These are phyloP conservation scores for Candida glaebosa DNA, from an alignment of 805 yeast genomes.

Conservation along the genomic window DNA sequence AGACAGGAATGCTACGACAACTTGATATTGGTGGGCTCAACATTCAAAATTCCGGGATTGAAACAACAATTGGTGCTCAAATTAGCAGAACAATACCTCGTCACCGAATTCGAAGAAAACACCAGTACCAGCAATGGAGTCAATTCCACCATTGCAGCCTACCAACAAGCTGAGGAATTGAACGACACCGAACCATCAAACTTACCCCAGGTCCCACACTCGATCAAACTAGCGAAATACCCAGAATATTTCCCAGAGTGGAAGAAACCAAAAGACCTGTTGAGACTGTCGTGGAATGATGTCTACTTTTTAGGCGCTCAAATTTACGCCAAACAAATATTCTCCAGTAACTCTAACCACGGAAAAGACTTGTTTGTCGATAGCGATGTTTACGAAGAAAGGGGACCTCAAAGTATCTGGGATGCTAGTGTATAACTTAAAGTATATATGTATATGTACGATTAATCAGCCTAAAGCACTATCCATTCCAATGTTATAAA, in stretches of 20 bases:
- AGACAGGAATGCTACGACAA: constrained; percentile 86
- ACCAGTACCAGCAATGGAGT: constrained; percentile 25
- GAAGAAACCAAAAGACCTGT: constrained; percentile 53
- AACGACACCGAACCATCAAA: constrained; percentile 23
- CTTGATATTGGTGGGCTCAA: constrained; percentile 74
- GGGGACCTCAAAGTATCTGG: constrained; percentile 85
- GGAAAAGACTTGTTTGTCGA: constrained; percentile 62
- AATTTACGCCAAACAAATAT: constrained; percentile 82
- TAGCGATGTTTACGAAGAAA: constrained; percentile 66
- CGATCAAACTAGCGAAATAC: constrained; percentile 61
- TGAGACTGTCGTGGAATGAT: constrained; percentile 64
- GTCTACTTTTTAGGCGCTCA: constrained; percentile 82
- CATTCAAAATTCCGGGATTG: constrained; percentile 72
- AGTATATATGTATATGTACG: too few species aligned
- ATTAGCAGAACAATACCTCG: constrained; percentile 53
- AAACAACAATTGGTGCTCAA: constrained; percentile 62
- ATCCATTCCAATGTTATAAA: too few species aligned
- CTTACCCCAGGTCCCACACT: constrained; percentile 72
- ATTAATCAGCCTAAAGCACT: too few species aligned
- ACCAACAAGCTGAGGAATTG: constrained; percentile 40
- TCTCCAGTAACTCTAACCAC: constrained; percentile 54
- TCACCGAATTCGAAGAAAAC: constrained; percentile 29
- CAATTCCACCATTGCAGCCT: constrained; percentile 38
- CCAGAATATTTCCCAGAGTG: constrained; percentile 96
- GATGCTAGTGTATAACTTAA: constrained; percentile 33